A percentile compares a stretch with the other conserved stretches of the same genome.
Evolutionary conservation across 345 rosid genomes (phyloP).

Genomic region (Gossypium raimondii): DNA sequence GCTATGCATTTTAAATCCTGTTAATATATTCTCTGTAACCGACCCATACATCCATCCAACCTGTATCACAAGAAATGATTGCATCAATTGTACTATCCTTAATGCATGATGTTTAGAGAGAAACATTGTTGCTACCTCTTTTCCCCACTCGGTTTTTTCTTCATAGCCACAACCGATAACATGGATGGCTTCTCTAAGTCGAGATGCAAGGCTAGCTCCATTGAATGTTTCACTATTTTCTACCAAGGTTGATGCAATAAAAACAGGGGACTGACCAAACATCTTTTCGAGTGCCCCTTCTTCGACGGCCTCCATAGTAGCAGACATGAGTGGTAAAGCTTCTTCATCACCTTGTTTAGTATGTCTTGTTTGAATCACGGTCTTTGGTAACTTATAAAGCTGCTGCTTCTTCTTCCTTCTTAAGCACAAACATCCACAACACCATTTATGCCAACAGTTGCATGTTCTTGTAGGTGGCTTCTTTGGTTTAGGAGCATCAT

Average conservation of each 20-base stretch:
- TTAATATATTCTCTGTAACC: constrained; percentile 58
- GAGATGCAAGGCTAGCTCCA: constrained; percentile 49
- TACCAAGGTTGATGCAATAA: constrained; percentile 49
- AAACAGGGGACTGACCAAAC: constrained; percentile 67
- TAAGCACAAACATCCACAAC: constrained; percentile 27
- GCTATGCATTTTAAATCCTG: constrained; percentile 76
- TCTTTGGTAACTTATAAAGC: constrained; percentile 11
- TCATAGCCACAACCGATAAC: constrained; percentile 70
- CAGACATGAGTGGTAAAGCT: not conserved
- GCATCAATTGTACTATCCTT: not conserved
- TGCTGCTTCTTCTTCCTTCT: constrained; percentile 40
- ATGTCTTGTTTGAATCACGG: constrained; percentile 22
- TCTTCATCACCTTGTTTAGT: constrained; percentile 12
- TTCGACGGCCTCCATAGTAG: constrained; percentile 28
- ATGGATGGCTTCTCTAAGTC: constrained; percentile 71
- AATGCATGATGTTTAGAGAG: not conserved
- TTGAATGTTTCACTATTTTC: constrained; percentile 53
- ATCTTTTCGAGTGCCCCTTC: constrained; percentile 57
- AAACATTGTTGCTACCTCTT: constrained; percentile 43
- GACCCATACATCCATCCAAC: constrained; percentile 75
- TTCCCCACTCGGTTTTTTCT: constrained; percentile 78
- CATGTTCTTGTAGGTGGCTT: constrained; percentile 35
- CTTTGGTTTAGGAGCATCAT: constrained; percentile 38
- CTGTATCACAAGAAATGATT: constrained; percentile 19
- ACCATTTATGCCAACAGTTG: constrained; percentile 29